These are phyloP conservation scores for Metschnikowia santaceciliae DNA, from an alignment of 805 yeast species.

Conservation along the genomic window DNA sequence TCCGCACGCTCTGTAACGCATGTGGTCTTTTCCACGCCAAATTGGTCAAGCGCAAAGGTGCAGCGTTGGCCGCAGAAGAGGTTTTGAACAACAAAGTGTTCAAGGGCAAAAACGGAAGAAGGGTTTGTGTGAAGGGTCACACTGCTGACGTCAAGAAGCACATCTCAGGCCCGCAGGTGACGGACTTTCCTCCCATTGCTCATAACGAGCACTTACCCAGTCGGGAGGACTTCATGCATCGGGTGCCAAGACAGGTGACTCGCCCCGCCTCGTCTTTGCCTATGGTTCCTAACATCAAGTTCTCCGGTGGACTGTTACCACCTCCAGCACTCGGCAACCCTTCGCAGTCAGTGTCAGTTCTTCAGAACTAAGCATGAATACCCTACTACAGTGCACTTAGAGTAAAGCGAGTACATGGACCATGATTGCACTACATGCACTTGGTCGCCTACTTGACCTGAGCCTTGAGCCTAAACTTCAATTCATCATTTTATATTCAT, in stretches of 20 bases:
- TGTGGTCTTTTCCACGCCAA: conserved; percentile 44
- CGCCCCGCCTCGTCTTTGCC: neutral
- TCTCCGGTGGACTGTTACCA: neutral
- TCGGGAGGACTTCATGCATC: neutral
- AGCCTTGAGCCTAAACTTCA: neutral
- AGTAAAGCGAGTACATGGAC: neutral
- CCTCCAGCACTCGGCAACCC: conserved; percentile 2
- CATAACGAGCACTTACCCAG: neutral
- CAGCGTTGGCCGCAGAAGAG: conserved; percentile 31
- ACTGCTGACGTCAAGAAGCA: conserved; percentile 4
- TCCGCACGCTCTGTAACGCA: conserved; percentile 42
- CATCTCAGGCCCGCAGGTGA: conserved; percentile 4
- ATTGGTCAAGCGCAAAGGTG: conserved; percentile 29
- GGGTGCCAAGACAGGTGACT: neutral
- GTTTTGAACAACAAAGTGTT: conserved; percentile 41
- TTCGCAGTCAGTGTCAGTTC: conserved; percentile 2
- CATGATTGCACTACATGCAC: neutral
- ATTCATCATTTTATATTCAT: neutral
- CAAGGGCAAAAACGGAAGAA: conserved; percentile 42
- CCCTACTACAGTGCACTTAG: neutral
- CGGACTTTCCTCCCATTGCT: conserved; percentile 11
- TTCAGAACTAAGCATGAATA: neutral
- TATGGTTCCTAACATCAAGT: neutral
- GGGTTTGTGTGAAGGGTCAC: conserved; percentile 33
- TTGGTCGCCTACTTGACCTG: neutral